A percentile compares a stretch with the other conserved stretches of the same genome.
Conservation (phyloP, 257 asterid genomes). For the Ehretia macrophylla region DNA sequence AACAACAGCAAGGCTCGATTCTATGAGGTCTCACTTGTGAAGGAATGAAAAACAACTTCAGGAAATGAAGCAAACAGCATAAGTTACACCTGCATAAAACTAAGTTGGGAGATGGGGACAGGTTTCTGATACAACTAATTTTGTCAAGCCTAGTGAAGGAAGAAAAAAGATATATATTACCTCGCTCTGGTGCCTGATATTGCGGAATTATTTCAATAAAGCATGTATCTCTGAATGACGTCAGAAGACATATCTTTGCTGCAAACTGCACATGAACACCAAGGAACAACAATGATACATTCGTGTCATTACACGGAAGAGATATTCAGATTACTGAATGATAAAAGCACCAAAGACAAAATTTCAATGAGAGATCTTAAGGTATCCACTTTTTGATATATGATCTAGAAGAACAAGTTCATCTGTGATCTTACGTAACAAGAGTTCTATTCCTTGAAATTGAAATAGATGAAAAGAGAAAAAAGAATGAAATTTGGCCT, state of each 20-base stretch:
- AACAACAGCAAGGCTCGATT: no score
- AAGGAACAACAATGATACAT: not conserved
- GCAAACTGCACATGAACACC: constrained; percentile 42
- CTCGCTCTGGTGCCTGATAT: constrained; percentile 47
- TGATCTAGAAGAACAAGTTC: not conserved
- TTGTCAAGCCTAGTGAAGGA: no score
- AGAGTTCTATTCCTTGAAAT: no score
- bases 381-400: not conserved
- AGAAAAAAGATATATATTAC: constrained; percentile 15
- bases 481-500: no score
- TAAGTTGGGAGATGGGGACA: not conserved
- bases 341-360: not conserved
- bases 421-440: not conserved
- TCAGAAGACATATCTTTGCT: constrained; percentile 64
- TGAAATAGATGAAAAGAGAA: no score
- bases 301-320: not conserved
- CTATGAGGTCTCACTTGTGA: no score
- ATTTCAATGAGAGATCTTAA: not conserved
- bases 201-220: constrained; percentile 54
- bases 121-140: not conserved
- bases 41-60: no score
- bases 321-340: not conserved
- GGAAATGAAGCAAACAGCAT: no score
- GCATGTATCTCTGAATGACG: constrained; percentile 62
- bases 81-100: no score